Percentiles rank a stretch among this genome's conserved stretches.
Conservation (phyloP, 176 grass and related monocot species). For the Chloris gayana region DNA sequence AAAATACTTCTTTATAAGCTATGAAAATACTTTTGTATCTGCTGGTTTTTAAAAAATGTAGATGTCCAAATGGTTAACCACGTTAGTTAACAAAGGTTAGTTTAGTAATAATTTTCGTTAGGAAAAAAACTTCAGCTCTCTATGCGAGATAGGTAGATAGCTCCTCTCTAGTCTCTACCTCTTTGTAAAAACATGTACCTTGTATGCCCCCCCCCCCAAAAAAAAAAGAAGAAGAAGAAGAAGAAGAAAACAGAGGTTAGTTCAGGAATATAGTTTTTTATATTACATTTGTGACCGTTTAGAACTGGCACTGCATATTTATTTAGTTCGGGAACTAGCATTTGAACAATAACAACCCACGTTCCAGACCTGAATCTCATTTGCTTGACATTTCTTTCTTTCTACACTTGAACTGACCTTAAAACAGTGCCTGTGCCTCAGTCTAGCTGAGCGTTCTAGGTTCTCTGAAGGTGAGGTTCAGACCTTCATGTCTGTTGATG, state of each 20-base stretch:
- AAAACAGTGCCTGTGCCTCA: constrained; percentile 75
- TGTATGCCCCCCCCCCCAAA: too few species aligned
- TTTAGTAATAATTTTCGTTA: too few species aligned
- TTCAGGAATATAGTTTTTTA: not conserved
- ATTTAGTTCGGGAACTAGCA: not conserved
- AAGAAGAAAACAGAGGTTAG: not conserved
- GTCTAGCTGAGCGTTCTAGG: constrained; percentile 83
- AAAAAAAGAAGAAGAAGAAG: too few species aligned
- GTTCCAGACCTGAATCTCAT: constrained; percentile 19
- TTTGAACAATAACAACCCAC: not conserved
- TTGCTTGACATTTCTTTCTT: constrained; percentile 13
- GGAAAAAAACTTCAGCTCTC: too few species aligned
- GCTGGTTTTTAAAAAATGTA: not conserved
- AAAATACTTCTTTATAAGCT: not conserved
- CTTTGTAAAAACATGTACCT: too few species aligned
- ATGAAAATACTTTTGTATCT: not conserved
- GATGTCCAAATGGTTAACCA: not conserved
- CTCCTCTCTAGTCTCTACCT: too few species aligned
- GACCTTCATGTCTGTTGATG: constrained; percentile 96
- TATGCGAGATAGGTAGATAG: too few species aligned
- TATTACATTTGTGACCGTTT: constrained; percentile 3
- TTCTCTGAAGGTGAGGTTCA: constrained; percentile 98
- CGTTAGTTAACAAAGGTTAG: not conserved
- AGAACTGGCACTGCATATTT: constrained; percentile 8
- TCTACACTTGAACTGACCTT: constrained; percentile 32